A percentile compares a stretch with the other conserved stretches of the same genome.
Conservation (phyloP, 495 filamentous ascomycete species). For the Xylaria scruposa region DNA sequence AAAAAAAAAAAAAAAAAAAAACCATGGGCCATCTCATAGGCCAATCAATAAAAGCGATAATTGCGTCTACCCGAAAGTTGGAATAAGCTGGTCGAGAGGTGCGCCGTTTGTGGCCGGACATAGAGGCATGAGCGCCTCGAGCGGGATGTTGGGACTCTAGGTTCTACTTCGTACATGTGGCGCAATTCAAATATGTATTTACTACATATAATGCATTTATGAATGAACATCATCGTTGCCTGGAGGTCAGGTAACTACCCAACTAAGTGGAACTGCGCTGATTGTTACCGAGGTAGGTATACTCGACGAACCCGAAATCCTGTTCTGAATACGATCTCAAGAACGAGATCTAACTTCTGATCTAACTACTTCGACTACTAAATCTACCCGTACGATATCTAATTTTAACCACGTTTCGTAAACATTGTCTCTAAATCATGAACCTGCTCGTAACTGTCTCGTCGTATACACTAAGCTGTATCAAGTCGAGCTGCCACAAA, state of each 20-base stretch:
- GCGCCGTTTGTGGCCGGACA: background rate
- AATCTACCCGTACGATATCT: background rate
- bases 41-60: constrained; percentile 13
- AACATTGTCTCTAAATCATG: no score
- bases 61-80: background rate
- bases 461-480: background rate
- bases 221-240: no score
- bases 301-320: background rate
- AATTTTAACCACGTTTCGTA: constrained; percentile 2
- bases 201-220: background rate
- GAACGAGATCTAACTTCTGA: background rate
- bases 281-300: no score
- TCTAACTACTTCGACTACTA: background rate
- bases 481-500: background rate
- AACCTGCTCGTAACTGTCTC: background rate
- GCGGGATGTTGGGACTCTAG: no score
- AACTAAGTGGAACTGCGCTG: no score
- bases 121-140: background rate
- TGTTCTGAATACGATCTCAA: background rate
- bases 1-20: background rate
- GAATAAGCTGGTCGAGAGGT: background rate
- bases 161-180: no score
- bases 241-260: no score
- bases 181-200: background rate
- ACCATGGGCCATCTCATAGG: background rate